Percentiles rank a stretch among this genome's conserved stretches.
These are phyloP conservation scores for Hericium alpestre DNA, from an alignment of 768 basidiomycete genomes.

Conservation along the genomic window DNA sequence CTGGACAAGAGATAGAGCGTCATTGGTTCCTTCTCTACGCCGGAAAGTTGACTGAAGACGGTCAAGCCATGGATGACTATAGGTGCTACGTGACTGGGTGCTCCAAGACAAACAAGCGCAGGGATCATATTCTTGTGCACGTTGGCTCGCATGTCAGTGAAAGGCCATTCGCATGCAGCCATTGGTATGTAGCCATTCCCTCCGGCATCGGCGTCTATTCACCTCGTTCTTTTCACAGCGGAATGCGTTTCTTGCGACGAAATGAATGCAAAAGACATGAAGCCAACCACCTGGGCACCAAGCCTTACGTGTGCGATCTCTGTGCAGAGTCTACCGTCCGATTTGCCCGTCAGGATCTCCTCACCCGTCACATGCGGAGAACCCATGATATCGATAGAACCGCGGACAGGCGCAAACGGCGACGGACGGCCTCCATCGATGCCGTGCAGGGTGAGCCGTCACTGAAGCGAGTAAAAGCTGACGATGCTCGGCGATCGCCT, in stretches of 20 bases:
- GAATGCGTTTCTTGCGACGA: slow-evolving; percentile 57
- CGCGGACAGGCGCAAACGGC: slow-evolving; percentile 24
- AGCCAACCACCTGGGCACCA: slow-evolving; percentile 45
- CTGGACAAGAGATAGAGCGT: slow-evolving; percentile 50
- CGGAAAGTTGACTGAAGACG: slow-evolving; percentile 49
- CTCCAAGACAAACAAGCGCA: slow-evolving; percentile 55
- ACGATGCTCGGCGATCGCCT: no score
- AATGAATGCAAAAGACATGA: slow-evolving; percentile 74
- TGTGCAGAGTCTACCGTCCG: slow-evolving; percentile 35
- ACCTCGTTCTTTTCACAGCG: slow-evolving; percentile 25
- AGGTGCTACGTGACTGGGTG: slow-evolving; percentile 63
- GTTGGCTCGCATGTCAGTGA: slow-evolving; percentile 65
- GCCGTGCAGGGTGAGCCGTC: not conserved
- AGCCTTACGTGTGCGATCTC: slow-evolving; percentile 49
- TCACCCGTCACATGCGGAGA: slow-evolving; percentile 54
- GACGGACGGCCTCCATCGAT: slow-evolving; percentile 11
- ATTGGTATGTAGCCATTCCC: slow-evolving; percentile 39
- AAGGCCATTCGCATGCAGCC: slow-evolving; percentile 50
- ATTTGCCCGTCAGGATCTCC: slow-evolving; percentile 59
- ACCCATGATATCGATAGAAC: slow-evolving; percentile 31
- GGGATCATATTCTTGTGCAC: slow-evolving; percentile 68
- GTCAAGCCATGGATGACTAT: slow-evolving; percentile 48
- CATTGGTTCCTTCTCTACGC: slow-evolving; percentile 58
- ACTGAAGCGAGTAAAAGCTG: no score
- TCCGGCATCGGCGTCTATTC: not conserved